Evolutionary conservation across 2,329 filamentous ascomycete genomes (phyloP), one percentile per base, ranked within the genome.

Genomic region (Fusarium napiforme): DNA sequence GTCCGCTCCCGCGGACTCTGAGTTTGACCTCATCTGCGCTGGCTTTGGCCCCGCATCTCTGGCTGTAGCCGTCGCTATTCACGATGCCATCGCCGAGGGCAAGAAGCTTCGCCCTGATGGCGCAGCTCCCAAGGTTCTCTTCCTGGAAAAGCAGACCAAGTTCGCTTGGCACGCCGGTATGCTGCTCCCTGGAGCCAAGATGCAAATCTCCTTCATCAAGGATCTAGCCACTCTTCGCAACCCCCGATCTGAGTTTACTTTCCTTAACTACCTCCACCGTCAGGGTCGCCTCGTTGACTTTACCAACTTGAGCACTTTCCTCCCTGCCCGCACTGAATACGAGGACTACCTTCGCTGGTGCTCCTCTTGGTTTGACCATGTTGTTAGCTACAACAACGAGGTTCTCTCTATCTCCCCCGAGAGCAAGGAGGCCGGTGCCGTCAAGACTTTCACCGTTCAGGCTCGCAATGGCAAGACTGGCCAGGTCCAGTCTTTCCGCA

Each of bases 121-220:
- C 69, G 77, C 82, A 39, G 58, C 84, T 11, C 93, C 94, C 53
- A 94, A 93, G 80, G 91, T 97, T 7, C 88, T 93, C 49, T 98
- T 98, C 83, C 84, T 98, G 30, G 96, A 98, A 85, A 93, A 93
- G 82, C 96, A 98, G 83, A 79, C 86, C 37, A 85, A 87, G 53
- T 98, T 98, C 79, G 90, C 93, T 66, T 98, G 96, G 96, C 96
- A 98, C 82, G 91, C 94, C 1, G 96, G 96, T 67, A 98, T 98
- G 96, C 90, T 98, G 67, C 89, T 98, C 7, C 94, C 95, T 0
- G 95, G 95, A 9, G 93, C 95, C 59, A 95, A 93, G 84, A 98
- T 98, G 96, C 96, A 98, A 81, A 98, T 98, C 77, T 97, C 94
- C 15, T 98, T 97, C 85, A 89, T 98, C 84, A 98, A 98, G 85